Conservation (phyloP, 139 green algal genomes). For the Coccomyxa sp. region DNA sequence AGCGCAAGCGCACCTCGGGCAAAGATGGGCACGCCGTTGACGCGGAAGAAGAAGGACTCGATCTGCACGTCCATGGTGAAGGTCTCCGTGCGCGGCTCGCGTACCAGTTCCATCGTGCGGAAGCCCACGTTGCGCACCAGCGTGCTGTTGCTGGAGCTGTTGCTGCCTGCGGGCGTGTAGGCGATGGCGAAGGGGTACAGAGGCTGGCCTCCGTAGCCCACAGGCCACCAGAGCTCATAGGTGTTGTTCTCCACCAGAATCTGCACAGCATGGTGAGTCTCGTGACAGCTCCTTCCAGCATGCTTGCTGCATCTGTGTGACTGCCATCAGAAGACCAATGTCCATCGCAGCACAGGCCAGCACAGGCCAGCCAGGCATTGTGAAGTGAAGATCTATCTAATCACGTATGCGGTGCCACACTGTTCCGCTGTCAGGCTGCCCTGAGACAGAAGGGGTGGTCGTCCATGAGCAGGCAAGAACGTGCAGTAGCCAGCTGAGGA, state of each 20-base stretch:
- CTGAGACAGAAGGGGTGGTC: too few species aligned
- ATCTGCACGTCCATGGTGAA: slow-evolving; percentile 11
- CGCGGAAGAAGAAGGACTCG: slow-evolving; percentile 68
- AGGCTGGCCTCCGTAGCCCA: slow-evolving; percentile 36
- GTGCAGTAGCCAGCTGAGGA: too few species aligned
- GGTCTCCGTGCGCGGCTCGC: slow-evolving; percentile 22
- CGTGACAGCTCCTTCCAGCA: too few species aligned
- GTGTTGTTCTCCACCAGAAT: background rate
- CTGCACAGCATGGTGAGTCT: background rate
- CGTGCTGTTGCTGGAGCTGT: slow-evolving; percentile 6
- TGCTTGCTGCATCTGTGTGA: too few species aligned
- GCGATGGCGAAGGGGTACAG: slow-evolving; percentile 43
- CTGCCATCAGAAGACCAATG: too few species aligned
- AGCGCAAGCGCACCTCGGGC: slow-evolving; percentile 24
- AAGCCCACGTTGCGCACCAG: slow-evolving; percentile 50
- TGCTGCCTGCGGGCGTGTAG: slow-evolving; percentile 4
- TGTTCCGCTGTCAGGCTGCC: too few species aligned
- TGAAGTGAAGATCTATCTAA: too few species aligned
- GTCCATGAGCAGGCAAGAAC: too few species aligned
- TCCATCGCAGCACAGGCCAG: too few species aligned
- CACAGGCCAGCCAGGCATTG: too few species aligned
- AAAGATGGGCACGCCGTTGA: slow-evolving; percentile 69
- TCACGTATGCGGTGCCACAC: too few species aligned
- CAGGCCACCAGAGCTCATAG: slow-evolving; percentile 50
- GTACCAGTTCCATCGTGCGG: slow-evolving; percentile 53